A percentile compares a stretch with the other conserved stretches of the same genome.
Conservation (phyloP, 306 rosid species). For the Fragaria iinumae region DNA sequence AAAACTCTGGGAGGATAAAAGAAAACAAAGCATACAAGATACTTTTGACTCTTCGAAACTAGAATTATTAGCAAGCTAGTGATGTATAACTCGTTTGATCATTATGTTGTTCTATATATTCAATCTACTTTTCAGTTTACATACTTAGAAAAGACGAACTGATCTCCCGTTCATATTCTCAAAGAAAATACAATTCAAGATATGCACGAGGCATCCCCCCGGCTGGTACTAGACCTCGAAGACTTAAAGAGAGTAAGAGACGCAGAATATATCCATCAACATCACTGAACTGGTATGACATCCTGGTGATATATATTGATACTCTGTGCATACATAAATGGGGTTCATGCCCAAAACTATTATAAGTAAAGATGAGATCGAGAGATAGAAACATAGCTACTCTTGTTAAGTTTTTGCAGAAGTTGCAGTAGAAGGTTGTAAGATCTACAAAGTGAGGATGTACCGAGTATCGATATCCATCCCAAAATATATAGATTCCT, state of each 20-base stretch:
- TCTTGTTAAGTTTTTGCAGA: not conserved
- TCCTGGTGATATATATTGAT: not conserved
- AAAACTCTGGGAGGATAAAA: too few species aligned
- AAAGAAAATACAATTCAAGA: too few species aligned
- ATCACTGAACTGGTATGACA: slow-evolving; percentile 8
- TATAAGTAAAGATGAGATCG: not conserved
- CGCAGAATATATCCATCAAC: not conserved
- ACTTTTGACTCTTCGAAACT: too few species aligned
- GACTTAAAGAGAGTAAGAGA: not conserved
- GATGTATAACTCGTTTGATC: too few species aligned
- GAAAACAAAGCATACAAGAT: too few species aligned
- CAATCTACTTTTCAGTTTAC: too few species aligned
- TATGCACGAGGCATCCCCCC: too few species aligned
- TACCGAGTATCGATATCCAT: not conserved
- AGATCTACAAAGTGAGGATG: not conserved
- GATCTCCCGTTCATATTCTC: too few species aligned
- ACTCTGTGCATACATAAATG: not conserved
- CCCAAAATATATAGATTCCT: not conserved
- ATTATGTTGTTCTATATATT: too few species aligned
- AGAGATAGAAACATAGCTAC: not conserved
- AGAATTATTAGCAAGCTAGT: too few species aligned
- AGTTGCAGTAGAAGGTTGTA: not conserved
- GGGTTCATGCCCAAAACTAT: slow-evolving; percentile 12
- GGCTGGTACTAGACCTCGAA: not conserved
- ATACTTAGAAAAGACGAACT: too few species aligned